phyloP scores from a whole-genome alignment of 2,329 filamentous ascomycete genomes.

The Colletotrichum musicola region DNA sequence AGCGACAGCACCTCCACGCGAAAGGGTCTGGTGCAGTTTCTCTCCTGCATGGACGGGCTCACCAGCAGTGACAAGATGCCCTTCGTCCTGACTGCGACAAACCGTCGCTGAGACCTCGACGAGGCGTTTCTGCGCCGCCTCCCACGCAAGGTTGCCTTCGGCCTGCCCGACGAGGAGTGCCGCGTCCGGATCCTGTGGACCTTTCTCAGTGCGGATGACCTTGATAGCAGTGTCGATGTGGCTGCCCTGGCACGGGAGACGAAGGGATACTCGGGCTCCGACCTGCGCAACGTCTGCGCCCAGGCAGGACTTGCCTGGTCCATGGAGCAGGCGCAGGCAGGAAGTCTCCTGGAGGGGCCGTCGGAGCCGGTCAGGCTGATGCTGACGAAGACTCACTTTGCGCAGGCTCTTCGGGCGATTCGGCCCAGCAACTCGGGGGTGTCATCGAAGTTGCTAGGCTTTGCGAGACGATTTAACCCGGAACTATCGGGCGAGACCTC shows the following conservation, averaged over 20 bases:
- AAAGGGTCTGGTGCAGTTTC: conserved; percentile 43
- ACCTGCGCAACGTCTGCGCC: not conserved
- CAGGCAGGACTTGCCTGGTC: not conserved
- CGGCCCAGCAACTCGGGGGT: not conserved
- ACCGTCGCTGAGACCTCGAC: conserved; percentile 47
- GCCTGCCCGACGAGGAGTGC: not conserved
- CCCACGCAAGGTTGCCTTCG: not conserved
- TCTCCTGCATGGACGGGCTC: conserved; percentile 46
- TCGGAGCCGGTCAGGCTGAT: not conserved
- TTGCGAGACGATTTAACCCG: not conserved
- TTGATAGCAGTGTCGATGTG: not conserved
- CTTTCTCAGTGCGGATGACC: not conserved
- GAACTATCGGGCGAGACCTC: not conserved
- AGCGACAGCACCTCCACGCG: conserved; percentile 32
- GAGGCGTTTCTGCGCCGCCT: conserved; percentile 6
- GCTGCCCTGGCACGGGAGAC: not conserved
- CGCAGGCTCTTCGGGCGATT: not conserved
- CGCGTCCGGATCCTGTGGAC: not conserved
- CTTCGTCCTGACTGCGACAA: conserved; percentile 47
- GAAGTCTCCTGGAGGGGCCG: not conserved
- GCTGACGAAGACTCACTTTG: not conserved
- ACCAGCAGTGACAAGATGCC: conserved; percentile 18
- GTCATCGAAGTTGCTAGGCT: not conserved
- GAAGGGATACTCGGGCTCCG: conserved; percentile 3
- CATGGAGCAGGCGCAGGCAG: not conserved